These are phyloP conservation scores for Penicillium dipodomyicola DNA, from an alignment of 495 filamentous ascomycete species.

Conservation along the genomic window DNA sequence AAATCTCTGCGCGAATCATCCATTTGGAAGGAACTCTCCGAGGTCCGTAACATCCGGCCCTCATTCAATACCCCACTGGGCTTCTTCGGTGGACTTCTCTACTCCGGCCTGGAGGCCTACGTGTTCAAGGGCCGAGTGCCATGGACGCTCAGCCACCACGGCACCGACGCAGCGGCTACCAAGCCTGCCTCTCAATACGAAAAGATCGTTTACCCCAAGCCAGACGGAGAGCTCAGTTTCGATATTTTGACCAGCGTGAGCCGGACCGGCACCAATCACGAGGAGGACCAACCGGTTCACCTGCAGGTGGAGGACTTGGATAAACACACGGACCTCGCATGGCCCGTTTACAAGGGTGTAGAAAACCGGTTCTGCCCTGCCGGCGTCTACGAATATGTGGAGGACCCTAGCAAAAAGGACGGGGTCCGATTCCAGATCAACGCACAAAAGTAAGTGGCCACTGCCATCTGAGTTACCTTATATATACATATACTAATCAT, in stretches of 20 bases:
- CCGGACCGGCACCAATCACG: slow-evolving; percentile 95
- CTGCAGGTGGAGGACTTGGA: slow-evolving; percentile 94
- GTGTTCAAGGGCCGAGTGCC: slow-evolving; percentile 79
- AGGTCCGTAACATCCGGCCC: slow-evolving; percentile 96
- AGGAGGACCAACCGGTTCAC: slow-evolving; percentile 97
- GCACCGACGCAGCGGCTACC: slow-evolving; percentile 63
- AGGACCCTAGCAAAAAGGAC: slow-evolving; percentile 75
- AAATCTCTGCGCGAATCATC: slow-evolving; percentile 77
- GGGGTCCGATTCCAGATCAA: slow-evolving; percentile 98
- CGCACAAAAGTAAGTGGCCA: slow-evolving; percentile 79
- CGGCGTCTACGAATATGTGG: slow-evolving; percentile 97
- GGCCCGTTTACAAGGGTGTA: slow-evolving; percentile 83
- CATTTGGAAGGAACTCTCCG: slow-evolving; percentile 92
- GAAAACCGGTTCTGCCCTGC: slow-evolving; percentile 99
- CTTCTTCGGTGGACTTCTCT: slow-evolving; percentile 83
- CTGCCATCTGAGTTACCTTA: not conserved
- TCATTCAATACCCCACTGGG: slow-evolving; percentile 85
- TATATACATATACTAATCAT: slow-evolving; percentile 25
- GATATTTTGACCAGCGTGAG: slow-evolving; percentile 94
- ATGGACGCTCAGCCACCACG: slow-evolving; percentile 89
- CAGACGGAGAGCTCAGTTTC: slow-evolving; percentile 89
- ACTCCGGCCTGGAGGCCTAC: slow-evolving; percentile 91
- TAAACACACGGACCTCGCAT: slow-evolving; percentile 75
- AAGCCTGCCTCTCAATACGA: slow-evolving; percentile 72
- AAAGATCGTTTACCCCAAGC: slow-evolving; percentile 96